A percentile compares a stretch with the other conserved stretches of the same genome.
Conservation (phyloP, 495 filamentous ascomycete genomes). For the Penicillium canescens region DNA sequence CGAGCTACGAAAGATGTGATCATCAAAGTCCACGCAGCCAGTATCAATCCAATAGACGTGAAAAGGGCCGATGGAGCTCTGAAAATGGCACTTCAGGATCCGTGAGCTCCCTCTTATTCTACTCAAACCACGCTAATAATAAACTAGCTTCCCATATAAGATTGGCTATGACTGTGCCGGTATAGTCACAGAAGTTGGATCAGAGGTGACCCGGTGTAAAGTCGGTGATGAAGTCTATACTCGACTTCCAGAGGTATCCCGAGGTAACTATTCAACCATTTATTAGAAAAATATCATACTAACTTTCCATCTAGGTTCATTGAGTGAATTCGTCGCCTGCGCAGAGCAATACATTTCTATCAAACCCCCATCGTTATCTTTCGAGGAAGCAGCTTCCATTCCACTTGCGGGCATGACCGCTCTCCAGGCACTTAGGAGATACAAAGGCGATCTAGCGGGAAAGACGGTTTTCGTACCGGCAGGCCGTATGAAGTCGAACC, state of each 20-base stretch:
- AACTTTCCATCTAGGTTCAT: slow-evolving; percentile 10
- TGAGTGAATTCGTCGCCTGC: slow-evolving; percentile 41
- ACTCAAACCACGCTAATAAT: neutral
- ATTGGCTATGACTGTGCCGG: slow-evolving; percentile 48
- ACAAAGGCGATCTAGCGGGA: slow-evolving; percentile 37
- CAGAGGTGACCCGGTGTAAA: slow-evolving; percentile 37
- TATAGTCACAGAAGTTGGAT: slow-evolving; percentile 42
- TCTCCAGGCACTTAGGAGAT: slow-evolving; percentile 40
- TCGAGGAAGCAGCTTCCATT: slow-evolving; percentile 42
- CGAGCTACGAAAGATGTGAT: slow-evolving; percentile 43
- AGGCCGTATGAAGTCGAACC: slow-evolving; percentile 22
- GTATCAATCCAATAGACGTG: slow-evolving; percentile 49
- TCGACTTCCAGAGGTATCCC: slow-evolving; percentile 20
- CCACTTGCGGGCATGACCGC: slow-evolving; percentile 39
- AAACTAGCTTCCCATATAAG: slow-evolving; percentile 33
- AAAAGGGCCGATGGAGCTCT: slow-evolving; percentile 35
- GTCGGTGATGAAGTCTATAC: slow-evolving; percentile 51
- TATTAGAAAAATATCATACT: neutral
- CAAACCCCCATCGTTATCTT: slow-evolving; percentile 35
- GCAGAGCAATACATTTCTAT: slow-evolving; percentile 29
- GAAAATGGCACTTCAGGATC: slow-evolving; percentile 26
- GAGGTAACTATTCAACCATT: slow-evolving; percentile 6
- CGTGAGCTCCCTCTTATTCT: slow-evolving; percentile 2
- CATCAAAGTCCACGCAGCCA: slow-evolving; percentile 48
- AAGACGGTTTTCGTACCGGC: slow-evolving; percentile 56